These are phyloP conservation scores for Aspergillus sp. DNA, from an alignment of 2,329 filamentous ascomycete genomes.

Conservation along the genomic window DNA sequence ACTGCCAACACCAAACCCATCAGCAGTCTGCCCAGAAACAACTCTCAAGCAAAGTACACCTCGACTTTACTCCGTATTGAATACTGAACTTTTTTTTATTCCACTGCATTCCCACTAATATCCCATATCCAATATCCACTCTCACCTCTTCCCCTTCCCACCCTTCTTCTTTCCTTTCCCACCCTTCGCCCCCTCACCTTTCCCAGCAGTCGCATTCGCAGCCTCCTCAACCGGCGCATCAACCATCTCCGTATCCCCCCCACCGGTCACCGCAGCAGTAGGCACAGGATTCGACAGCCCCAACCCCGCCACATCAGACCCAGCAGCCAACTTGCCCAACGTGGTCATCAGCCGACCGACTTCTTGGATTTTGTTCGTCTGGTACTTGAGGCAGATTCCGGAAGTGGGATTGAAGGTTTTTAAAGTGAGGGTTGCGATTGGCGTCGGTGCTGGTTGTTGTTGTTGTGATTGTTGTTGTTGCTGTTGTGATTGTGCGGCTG, in stretches of 20 bases:
- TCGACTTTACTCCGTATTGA: no score
- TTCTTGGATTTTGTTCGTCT: conserved; percentile 85
- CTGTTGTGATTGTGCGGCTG: conserved; percentile 26
- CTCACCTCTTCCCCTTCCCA: conserved; percentile 66
- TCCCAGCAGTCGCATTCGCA: conserved; percentile 14
- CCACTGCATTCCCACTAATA: no score
- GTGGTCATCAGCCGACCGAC: conserved; percentile 76
- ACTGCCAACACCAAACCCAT: no score
- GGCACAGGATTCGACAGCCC: conserved; percentile 25
- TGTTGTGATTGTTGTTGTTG: conserved; percentile 12
- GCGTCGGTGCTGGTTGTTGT: conserved; percentile 24
- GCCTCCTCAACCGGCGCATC: conserved; percentile 22
- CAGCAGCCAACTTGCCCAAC: conserved; percentile 68
- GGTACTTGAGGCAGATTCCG: conserved; percentile 83
- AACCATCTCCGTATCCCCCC: conserved; percentile 28
- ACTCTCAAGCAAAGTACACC: no score
- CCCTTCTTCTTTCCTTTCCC: conserved; percentile 55
- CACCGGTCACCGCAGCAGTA: conserved; percentile 27
- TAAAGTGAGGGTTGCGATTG: conserved; percentile 68
- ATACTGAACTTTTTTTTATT: no score
- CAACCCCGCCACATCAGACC: conserved; percentile 58
- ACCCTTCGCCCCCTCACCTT: conserved; percentile 22
- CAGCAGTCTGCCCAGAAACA: no score
- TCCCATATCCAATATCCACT: not conserved
- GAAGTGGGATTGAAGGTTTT: conserved; percentile 85